Evolutionary conservation across 257 asterid species (phyloP), one percentile per base, ranked within the genome.

Genomic region (Salvia miltiorrhiza): DNA sequence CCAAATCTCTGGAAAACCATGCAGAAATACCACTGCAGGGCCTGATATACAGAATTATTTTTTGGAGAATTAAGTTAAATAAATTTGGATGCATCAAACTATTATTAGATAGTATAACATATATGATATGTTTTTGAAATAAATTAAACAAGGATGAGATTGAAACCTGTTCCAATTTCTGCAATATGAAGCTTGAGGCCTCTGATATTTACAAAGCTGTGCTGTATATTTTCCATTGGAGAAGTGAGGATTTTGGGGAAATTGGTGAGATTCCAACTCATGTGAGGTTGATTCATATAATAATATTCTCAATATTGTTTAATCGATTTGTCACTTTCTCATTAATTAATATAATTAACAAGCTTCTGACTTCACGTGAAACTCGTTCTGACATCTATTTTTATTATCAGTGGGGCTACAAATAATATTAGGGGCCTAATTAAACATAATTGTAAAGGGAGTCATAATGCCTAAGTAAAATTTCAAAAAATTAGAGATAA

Each of bases 1-100:
- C 83, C 83, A 79, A 35, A 79, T 75, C 63, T 79, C 83, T 11
- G 83, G 80, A 47, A 79, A 79, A n/a, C 83, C 83, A 39, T 79
- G 80, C 23, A 79, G 75, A 52, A 79, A 75, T n/a, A 79, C 71
- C 39, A 79, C 80, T 0, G 35, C 75, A 3, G 80, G 83, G 21
- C 76, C 80, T 70, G 62, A 14, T 28, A 7, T 2, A 37, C 1
- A 7, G 10, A 14, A n/a, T n/a, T 3, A 12, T 30, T 28, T 43
- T 13, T 10, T 12, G 16, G 5, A 32, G 11, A 5, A n/a, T 45
- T 16, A 16, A 48, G 1, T 30, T 37, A 37, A 11, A 37, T 7
- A 0, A 37, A 33, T 50, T 35, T 32, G 4, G 7, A 12, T 50
- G 60, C 23, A 19, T 10, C 16, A 11, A 7, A 66, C 12, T n/a